Evolutionary conservation across 768 basidiomycete genomes (phyloP).

Genomic region (Mycena capillaripes): DNA sequence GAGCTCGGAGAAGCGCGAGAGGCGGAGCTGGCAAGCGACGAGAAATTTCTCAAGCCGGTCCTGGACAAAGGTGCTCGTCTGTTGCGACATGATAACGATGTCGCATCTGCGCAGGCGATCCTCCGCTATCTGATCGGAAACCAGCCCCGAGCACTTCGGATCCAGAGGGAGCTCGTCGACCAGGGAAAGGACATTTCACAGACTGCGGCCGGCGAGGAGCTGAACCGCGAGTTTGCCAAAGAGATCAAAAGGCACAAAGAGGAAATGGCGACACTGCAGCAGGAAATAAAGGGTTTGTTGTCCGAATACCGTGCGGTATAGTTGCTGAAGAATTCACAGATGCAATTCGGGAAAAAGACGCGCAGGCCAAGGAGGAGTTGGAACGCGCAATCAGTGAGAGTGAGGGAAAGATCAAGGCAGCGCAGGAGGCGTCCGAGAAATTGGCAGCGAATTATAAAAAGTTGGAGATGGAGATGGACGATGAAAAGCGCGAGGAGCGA

Average conservation of each 20-base stretch:
- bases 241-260: constrained; percentile 60
- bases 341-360: constrained; percentile 60
- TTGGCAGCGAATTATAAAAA: too few relatives aligned
- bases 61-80: constrained; percentile 57
- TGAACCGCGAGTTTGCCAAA: constrained; percentile 63
- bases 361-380: too few relatives aligned
- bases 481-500: too few relatives aligned
- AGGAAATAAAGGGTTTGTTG: constrained; percentile 56
- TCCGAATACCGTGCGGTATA: not conserved
- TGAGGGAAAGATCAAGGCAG: too few relatives aligned
- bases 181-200: constrained; percentile 62
- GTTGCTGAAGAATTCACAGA: constrained; percentile 30
- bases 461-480: too few relatives aligned
- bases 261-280: constrained; percentile 62
- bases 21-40: constrained; percentile 49
- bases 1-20: constrained; percentile 57
- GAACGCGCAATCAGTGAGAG: too few relatives aligned
- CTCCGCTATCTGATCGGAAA: constrained; percentile 57
- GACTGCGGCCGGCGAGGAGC: constrained; percentile 67
- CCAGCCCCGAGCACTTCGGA: constrained; percentile 59
- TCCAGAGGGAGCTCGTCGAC: constrained; percentile 70
- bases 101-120: constrained; percentile 57
- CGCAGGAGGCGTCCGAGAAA: too few relatives aligned
- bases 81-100: constrained; percentile 51
- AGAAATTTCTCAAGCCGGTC: constrained; percentile 59